A percentile compares a stretch with the other conserved stretches of the same genome.
Conservation (phyloP, 257 asterid genomes). For the Verbascum thapsus region DNA sequence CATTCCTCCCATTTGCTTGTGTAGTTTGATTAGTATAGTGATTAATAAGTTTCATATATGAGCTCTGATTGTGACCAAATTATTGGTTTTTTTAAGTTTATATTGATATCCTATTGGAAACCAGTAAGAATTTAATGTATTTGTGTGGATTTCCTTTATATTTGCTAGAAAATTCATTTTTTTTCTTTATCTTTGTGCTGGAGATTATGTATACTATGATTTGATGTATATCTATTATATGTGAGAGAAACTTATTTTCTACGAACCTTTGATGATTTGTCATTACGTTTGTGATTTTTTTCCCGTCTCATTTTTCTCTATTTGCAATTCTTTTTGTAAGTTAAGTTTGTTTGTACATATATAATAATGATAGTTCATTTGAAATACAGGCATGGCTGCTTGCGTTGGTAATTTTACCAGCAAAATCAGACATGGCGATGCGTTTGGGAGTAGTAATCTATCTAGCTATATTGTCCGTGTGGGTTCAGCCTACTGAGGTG, state of each 20-base stretch:
- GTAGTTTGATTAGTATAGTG: background rate
- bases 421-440: constrained; percentile 54
- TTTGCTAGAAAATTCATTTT: background rate
- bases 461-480: constrained; percentile 61
- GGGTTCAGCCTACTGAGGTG: constrained; percentile 81
- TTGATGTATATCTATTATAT: constrained; percentile 13
- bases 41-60: background rate
- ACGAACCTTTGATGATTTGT: background rate
- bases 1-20: background rate
- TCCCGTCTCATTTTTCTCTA: constrained; percentile 17
- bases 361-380: constrained; percentile 19
- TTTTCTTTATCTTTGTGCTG: no score
- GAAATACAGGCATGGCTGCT: constrained; percentile 83
- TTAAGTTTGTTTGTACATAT: constrained; percentile 16
- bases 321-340: background rate
- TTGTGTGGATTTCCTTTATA: background rate
- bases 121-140: background rate
- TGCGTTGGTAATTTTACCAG: constrained; percentile 85
- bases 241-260: background rate
- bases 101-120: background rate
- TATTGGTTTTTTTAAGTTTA: background rate
- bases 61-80: background rate
- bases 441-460: constrained; percentile 70
- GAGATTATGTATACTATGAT: constrained; percentile 1
- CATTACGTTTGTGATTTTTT: background rate